Conservation (phyloP, 352 stramenopile genomes). For the Phytopythium oedochilum region DNA sequence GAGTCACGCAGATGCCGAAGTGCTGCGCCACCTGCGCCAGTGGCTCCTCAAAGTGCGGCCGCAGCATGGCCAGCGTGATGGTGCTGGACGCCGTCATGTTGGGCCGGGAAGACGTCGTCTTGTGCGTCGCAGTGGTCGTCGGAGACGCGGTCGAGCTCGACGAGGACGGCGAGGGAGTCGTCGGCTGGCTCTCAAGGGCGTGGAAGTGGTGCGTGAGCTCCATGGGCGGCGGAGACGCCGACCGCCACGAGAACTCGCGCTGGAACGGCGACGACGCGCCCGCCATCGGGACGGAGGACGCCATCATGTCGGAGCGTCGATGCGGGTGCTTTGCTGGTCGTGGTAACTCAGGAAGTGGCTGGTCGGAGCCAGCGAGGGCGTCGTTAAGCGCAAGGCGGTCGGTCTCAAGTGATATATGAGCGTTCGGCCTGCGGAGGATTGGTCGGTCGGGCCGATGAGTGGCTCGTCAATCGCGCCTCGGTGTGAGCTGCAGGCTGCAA, state of each 20-base stretch:
- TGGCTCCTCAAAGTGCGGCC: conserved; percentile 81
- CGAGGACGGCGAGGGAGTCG: conserved; percentile 9
- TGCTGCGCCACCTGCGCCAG: conserved; percentile 66
- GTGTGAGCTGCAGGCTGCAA: background rate
- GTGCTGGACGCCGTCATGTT: conserved; percentile 75
- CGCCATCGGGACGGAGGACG: background rate
- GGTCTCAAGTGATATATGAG: background rate
- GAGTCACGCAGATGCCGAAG: conserved; percentile 81
- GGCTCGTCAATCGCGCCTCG: background rate
- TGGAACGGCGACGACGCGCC: conserved; percentile 1
- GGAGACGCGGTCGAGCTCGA: conserved; percentile 2
- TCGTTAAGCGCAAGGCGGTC: background rate
- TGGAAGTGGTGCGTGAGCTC: background rate
- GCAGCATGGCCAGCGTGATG: conserved; percentile 80
- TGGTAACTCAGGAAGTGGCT: no score
- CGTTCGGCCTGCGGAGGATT: no score
- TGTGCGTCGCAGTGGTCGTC: conserved; percentile 13
- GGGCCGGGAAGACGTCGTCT: conserved; percentile 21
- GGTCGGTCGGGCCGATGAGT: background rate
- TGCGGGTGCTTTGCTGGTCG: no score
- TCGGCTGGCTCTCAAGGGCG: background rate
- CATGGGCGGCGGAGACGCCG: conserved; percentile 2
- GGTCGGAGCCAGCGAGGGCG: no score
- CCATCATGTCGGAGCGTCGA: background rate
- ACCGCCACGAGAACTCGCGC: background rate